A percentile compares a stretch with the other conserved stretches of the same genome.
Conservation (phyloP, 305 asterid genomes). For the Fraxinus baroniana region DNA sequence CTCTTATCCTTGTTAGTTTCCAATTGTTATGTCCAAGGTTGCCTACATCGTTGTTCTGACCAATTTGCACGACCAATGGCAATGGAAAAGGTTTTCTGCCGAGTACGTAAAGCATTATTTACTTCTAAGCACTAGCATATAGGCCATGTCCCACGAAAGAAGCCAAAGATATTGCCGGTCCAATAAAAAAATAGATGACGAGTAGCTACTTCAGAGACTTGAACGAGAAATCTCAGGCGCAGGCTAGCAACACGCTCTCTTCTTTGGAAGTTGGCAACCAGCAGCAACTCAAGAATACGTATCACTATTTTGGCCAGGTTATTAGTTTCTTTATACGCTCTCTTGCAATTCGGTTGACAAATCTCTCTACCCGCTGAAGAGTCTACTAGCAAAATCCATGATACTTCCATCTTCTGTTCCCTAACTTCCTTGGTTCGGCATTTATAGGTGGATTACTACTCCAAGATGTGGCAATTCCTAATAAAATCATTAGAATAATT, state of each 20-base stretch:
- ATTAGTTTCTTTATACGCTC: conserved; percentile 25
- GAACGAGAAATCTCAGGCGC: conserved; percentile 53
- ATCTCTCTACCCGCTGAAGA: conserved; percentile 34
- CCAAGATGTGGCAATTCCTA: conserved; percentile 86
- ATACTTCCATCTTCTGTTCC: conserved; percentile 23
- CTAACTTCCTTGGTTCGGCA: conserved; percentile 24
- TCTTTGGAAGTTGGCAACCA: conserved; percentile 36
- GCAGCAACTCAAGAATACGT: conserved; percentile 24
- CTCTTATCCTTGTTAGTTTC: neutral
- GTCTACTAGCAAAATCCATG: conserved; percentile 25
- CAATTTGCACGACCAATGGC: neutral
- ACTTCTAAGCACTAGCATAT: conserved; percentile 43
- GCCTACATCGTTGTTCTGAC: neutral
- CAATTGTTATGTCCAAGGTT: neutral
- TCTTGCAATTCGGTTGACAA: conserved; percentile 31
- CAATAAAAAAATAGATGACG: conserved; percentile 46
- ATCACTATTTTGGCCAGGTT: conserved; percentile 29
- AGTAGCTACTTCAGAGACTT: conserved; percentile 56
- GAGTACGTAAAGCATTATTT: conserved; percentile 29
- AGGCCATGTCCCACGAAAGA: conserved; percentile 34
- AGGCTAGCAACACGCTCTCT: conserved; percentile 32
- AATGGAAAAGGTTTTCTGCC: conserved; percentile 15
- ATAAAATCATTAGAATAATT: conserved; percentile 88
- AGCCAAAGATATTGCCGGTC: conserved; percentile 45
- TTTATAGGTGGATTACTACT: conserved; percentile 40